phyloP scores from a whole-genome alignment of 257 asterid species.

The Henckelia pumila region DNA sequence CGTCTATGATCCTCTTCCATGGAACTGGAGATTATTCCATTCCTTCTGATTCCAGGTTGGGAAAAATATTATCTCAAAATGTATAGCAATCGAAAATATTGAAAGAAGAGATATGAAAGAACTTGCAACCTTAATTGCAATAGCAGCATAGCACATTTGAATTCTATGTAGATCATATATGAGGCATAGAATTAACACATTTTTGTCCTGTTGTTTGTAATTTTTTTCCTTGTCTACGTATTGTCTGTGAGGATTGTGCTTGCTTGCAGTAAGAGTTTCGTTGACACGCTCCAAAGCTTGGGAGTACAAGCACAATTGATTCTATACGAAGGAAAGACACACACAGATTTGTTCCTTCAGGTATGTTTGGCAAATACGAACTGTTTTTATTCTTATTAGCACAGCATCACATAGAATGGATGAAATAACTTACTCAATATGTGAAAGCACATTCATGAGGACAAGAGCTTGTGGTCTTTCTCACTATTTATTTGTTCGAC shows the following conservation, averaged over 20 bases:
- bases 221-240: background rate
- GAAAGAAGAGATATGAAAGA: too few relatives aligned
- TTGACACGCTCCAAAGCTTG: constrained; percentile 60
- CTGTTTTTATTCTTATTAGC: background rate
- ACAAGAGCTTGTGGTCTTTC: background rate
- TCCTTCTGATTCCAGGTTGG: constrained; percentile 78
- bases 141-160: background rate
- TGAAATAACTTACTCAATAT: too few relatives aligned
- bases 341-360: constrained; percentile 95
- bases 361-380: constrained; percentile 36
- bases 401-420: too few relatives aligned
- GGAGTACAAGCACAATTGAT: constrained; percentile 81
- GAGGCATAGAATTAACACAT: background rate
- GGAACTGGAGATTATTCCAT: constrained; percentile 93
- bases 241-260: background rate
- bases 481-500: background rate
- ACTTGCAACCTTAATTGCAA: too few relatives aligned
- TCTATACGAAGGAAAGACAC: constrained; percentile 91
- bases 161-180: too few relatives aligned
- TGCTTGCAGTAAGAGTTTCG: constrained; percentile 64
- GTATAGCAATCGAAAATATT: background rate
- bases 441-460: background rate
- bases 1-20: constrained; percentile 82
- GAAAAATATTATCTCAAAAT: background rate
- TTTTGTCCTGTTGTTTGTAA: too few relatives aligned